phyloP scores from a whole-genome alignment of 1,284 basidiomycete genomes.

The Apiotrichum akiyoshidainum region DNA sequence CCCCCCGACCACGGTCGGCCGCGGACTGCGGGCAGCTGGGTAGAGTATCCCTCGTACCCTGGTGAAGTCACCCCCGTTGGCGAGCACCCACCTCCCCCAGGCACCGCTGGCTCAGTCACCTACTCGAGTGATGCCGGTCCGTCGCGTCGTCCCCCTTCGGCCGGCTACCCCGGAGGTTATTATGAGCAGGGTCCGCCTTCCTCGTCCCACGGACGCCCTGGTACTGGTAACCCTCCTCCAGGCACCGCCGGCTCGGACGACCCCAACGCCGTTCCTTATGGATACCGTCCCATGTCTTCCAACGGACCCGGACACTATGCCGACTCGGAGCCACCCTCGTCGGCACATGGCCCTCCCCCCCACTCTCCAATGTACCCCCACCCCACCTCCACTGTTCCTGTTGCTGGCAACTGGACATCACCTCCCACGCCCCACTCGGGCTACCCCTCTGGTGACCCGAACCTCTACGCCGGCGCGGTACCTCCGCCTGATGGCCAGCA shows the following conservation, averaged over 20 bases:
- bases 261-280: constrained; percentile 31
- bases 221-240: constrained; percentile 23
- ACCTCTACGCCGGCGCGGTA: constrained; percentile 29
- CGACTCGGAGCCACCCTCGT: constrained; percentile 45
- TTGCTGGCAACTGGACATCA: constrained; percentile 34
- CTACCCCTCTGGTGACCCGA: constrained; percentile 27
- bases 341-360: constrained; percentile 42
- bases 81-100: constrained; percentile 15
- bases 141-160: constrained; percentile 37
- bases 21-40: constrained; percentile 29
- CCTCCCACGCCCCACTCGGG: constrained; percentile 32
- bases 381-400: constrained; percentile 11
- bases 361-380: constrained; percentile 44
- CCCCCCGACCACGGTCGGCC: constrained; percentile 31
- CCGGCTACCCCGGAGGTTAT: constrained; percentile 27
- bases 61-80: constrained; percentile 13
- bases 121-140: constrained; percentile 36
- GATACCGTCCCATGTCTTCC: constrained; percentile 44
- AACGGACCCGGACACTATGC: constrained; percentile 44
- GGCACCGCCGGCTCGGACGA: constrained; percentile 32
- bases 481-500: constrained; percentile 24
- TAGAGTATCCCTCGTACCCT: constrained; percentile 31
- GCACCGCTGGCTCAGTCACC: constrained; percentile 16
- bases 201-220: constrained; percentile 21
- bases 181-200: constrained; percentile 36